phyloP scores from a whole-genome alignment of 805 yeast species.

The Kodamaea restingae region DNA sequence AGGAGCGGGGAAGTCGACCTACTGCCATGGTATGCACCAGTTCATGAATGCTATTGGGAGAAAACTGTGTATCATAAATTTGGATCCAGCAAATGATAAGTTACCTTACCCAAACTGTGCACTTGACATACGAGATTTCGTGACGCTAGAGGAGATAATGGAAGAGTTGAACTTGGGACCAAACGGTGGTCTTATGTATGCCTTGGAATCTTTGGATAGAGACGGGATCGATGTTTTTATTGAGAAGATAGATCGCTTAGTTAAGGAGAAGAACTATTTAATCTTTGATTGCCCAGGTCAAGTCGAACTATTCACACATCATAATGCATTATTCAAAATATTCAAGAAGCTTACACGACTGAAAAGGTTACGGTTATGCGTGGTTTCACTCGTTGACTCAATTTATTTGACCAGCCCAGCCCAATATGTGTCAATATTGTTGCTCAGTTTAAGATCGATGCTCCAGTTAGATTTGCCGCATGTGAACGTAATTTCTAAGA shows the following conservation, averaged over 20 bases:
- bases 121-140: slow-evolving; percentile 72
- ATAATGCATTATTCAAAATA: slow-evolving; percentile 64
- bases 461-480: slow-evolving; percentile 90
- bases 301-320: slow-evolving; percentile 91
- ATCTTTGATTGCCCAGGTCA: slow-evolving; percentile 95
- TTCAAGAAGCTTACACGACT: slow-evolving; percentile 53
- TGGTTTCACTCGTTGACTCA: slow-evolving; percentile 82
- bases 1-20: slow-evolving; percentile 95
- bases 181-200: slow-evolving; percentile 87
- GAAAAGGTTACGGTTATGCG: slow-evolving; percentile 72
- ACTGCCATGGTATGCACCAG: slow-evolving; percentile 88
- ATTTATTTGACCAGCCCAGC: slow-evolving; percentile 80
- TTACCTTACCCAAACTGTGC: slow-evolving; percentile 63
- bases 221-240: slow-evolving; percentile 48
- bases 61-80: slow-evolving; percentile 74
- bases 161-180: slow-evolving; percentile 71
- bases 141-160: slow-evolving; percentile 77
- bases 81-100: slow-evolving; percentile 88
- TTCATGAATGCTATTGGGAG: slow-evolving; percentile 93
- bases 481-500: slow-evolving; percentile 86
- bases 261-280: slow-evolving; percentile 54
- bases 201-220: slow-evolving; percentile 56
- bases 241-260: slow-evolving; percentile 51
- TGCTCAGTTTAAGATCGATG: slow-evolving; percentile 87
- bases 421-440: slow-evolving; percentile 76